Conservation (phyloP, 148 eudicot genomes). For the Beta vulgaris region DNA sequence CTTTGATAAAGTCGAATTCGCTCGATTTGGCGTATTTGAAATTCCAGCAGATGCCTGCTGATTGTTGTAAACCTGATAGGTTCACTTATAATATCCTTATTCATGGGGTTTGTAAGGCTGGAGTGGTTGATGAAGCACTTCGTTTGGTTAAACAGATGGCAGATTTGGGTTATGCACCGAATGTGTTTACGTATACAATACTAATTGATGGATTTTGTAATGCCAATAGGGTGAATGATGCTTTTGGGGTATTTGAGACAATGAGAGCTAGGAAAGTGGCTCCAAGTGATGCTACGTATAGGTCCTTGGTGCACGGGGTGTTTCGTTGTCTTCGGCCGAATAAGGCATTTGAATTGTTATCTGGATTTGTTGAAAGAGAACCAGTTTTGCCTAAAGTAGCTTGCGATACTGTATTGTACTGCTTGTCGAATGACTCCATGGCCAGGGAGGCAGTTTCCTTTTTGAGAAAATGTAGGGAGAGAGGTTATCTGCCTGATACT, state of each 20-base stretch:
- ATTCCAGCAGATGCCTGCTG: constrained; percentile 88
- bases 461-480: constrained; percentile 39
- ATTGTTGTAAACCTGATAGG: constrained; percentile 81
- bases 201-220: constrained; percentile 84
- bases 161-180: constrained; percentile 55
- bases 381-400: constrained; percentile 52
- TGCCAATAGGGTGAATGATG: constrained; percentile 71
- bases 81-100: constrained; percentile 86
- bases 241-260: constrained; percentile 58
- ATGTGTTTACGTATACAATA: constrained; percentile 86
- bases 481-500: constrained; percentile 72
- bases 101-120: constrained; percentile 94
- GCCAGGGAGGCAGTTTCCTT: constrained; percentile 56
- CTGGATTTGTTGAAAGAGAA: constrained; percentile 53
- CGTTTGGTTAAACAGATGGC: constrained; percentile 88
- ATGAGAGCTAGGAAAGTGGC: constrained; percentile 64
- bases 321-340: constrained; percentile 53
- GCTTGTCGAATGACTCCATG: constrained; percentile 57
- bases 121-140: constrained; percentile 85
- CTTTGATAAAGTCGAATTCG: constrained; percentile 80
- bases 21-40: constrained; percentile 88
- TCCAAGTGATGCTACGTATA: constrained; percentile 87
- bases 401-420: constrained; percentile 56
- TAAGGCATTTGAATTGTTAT: constrained; percentile 58
- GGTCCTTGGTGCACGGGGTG: constrained; percentile 87